A percentile compares a stretch with the other conserved stretches of the same genome.
phyloP scores from a whole-genome alignment of 805 yeast species.

The Babjeviella inositovora region DNA sequence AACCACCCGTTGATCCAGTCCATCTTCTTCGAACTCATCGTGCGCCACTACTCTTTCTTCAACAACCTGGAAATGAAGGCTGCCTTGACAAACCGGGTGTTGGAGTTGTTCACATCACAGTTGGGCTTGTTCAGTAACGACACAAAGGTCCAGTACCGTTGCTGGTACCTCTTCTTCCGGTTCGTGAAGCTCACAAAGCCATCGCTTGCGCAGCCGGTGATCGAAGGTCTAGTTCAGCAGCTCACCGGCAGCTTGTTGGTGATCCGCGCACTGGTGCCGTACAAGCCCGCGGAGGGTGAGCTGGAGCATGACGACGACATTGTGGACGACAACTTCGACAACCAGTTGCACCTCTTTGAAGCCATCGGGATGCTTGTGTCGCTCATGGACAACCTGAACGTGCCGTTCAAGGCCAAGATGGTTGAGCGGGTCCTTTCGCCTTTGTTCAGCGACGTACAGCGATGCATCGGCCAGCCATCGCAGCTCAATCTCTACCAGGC shows the following conservation, averaged over 20 bases:
- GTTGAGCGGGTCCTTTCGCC: slow-evolving; percentile 63
- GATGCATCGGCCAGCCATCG: slow-evolving; percentile 38
- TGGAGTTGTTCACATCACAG: slow-evolving; percentile 66
- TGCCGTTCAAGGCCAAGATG: slow-evolving; percentile 18
- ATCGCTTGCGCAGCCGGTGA: slow-evolving; percentile 27
- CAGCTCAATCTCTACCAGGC: slow-evolving; percentile 33
- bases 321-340: slow-evolving; percentile 44
- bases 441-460: slow-evolving; percentile 54
- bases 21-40: slow-evolving; percentile 69
- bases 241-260: slow-evolving; percentile 44
- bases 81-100: slow-evolving; percentile 39
- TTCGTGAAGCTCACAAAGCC: slow-evolving; percentile 69
- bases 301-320: slow-evolving; percentile 38
- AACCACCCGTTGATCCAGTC: slow-evolving; percentile 75
- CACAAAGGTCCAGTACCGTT: slow-evolving; percentile 63
- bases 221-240: slow-evolving; percentile 40
- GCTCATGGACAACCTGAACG: slow-evolving; percentile 23
- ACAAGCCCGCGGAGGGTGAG: slow-evolving; percentile 7
- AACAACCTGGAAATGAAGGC: slow-evolving; percentile 23
- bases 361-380: slow-evolving; percentile 67
- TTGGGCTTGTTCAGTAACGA: slow-evolving; percentile 67
- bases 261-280: slow-evolving; percentile 41
- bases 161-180: slow-evolving; percentile 84
- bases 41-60: slow-evolving; percentile 60
- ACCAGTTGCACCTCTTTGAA: slow-evolving; percentile 75